phyloP scores from a whole-genome alignment of 2,329 filamentous ascomycete genomes.

The Talaromyces rugulosus region DNA sequence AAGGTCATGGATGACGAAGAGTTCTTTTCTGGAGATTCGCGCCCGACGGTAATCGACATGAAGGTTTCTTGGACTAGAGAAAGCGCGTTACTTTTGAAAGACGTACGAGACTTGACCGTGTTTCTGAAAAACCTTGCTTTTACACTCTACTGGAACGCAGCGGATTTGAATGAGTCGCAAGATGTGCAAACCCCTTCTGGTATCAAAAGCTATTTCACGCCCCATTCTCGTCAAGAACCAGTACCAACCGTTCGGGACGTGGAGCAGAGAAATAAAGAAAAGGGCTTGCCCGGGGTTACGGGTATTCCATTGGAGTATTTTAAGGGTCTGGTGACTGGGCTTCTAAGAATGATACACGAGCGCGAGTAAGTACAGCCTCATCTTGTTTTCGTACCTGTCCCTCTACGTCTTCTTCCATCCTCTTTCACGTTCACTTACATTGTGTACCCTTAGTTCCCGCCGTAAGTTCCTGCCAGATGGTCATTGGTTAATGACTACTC shows the following conservation, averaged over 20 bases:
- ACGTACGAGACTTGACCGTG: conserved; percentile 69
- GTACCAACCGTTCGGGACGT: conserved; percentile 28
- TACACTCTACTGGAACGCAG: conserved; percentile 77
- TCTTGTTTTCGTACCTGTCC: neutral
- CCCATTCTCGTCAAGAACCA: conserved; percentile 19
- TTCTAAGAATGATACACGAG: conserved; percentile 86
- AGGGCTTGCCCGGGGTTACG: conserved; percentile 57
- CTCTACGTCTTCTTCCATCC: neutral
- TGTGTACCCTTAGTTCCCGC: conserved; percentile 55
- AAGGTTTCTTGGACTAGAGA: conserved; percentile 53
- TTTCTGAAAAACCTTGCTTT: conserved; percentile 93
- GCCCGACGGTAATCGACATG: conserved; percentile 44
- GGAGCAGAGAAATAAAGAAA: conserved; percentile 37
- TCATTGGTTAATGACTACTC: conserved; percentile 91
- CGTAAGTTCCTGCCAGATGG: conserved; percentile 75
- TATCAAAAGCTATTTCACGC: conserved; percentile 45
- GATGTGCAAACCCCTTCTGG: conserved; percentile 34
- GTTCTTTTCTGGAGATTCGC: conserved; percentile 65
- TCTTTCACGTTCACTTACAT: neutral
- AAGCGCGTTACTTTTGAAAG: conserved; percentile 65
- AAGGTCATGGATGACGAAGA: conserved; percentile 96
- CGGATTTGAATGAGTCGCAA: conserved; percentile 54
- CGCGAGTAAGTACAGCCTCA: conserved; percentile 55
- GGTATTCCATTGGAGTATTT: conserved; percentile 75
- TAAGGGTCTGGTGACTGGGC: conserved; percentile 71